Evolutionary conservation across 805 yeast genomes (phyloP), one percentile per base, ranked within the genome.

Genomic region (Candida vartiovaarae): DNA sequence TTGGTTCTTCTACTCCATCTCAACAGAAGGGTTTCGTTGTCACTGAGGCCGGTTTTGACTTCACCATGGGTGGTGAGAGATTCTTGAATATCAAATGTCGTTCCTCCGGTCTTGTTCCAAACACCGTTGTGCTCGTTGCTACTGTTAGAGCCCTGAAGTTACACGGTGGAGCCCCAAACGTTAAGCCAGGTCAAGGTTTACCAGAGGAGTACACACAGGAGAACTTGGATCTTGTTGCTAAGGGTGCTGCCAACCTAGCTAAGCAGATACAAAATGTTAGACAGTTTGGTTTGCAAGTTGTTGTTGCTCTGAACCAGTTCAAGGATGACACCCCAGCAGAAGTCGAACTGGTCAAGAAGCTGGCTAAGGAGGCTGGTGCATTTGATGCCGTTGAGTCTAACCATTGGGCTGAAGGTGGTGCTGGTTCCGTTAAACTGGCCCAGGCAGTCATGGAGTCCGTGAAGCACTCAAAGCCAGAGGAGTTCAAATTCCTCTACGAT

Each of bases 1-100:
- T 85, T 36, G 91, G 91, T 64, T 74, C 80, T 29, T 70, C 75
- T 11, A 62, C 75, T n/a, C 68, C 67, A 39, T 67, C 70, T 43
- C 75, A 66, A 40, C 75, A 74, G 56, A 75, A 74, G 53, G 93
- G 95, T 49, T 84, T 76, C 55, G 95, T 84, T 48, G 83, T 84
- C 42, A 84, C 95, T 39, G 95, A 84, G 64, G 95, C 95, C 20
- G 95, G 95, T 49, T 84, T 84, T 67, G 95, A 84, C 65, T 84
- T 84, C 72, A 84, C 93, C 41, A 84, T 84, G 95, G 95, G 95
- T 61, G 95, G 95, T 63, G 95, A 84, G 69, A 72, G 95, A 66
- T 84, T 84, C 65, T 71, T 82, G 63, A 83, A 84, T 65, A 84
- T 84, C 67, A 84, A 84, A 64, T 82, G 90, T 62, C 75, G 93